These are phyloP conservation scores for Hyaloscypha hepaticicola DNA, from an alignment of 495 filamentous ascomycete genomes.

Conservation along the genomic window DNA sequence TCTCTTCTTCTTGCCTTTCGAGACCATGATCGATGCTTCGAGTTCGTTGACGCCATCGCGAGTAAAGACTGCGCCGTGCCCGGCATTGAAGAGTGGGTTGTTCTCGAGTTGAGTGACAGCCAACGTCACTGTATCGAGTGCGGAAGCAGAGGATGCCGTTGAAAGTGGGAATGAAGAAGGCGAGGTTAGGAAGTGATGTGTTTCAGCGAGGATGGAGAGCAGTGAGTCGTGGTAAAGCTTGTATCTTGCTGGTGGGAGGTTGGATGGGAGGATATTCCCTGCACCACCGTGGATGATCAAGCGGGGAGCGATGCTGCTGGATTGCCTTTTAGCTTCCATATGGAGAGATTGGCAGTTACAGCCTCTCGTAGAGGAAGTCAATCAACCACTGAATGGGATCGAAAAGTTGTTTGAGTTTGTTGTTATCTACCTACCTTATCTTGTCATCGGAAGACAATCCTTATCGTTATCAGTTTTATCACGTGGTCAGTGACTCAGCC, in stretches of 20 bases:
- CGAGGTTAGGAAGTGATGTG: conserved; percentile 29
- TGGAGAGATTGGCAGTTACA: not conserved
- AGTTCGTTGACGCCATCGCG: conserved; percentile 79
- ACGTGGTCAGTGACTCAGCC: not conserved
- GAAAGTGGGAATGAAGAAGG: conserved; percentile 19
- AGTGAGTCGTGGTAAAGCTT: conserved; percentile 59
- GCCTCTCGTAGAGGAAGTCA: not conserved
- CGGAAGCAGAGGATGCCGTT: conserved; percentile 28
- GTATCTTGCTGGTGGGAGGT: conserved; percentile 62
- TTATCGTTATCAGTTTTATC: not conserved
- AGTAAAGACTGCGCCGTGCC: conserved; percentile 84
- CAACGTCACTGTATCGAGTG: conserved; percentile 71
- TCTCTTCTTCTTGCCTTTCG: conserved; percentile 67
- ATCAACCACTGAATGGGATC: not conserved
- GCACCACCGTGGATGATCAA: conserved; percentile 76
- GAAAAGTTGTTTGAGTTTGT: not conserved
- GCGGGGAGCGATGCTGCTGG: conserved; percentile 21
- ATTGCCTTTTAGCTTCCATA: not conserved
- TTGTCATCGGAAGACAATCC: not conserved
- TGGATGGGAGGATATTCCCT: conserved; percentile 71
- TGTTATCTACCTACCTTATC: conserved; percentile 3
- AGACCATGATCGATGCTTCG: conserved; percentile 90
- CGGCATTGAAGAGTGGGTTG: conserved; percentile 81
- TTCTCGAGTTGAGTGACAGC: conserved; percentile 80
- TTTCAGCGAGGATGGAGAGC: conserved; percentile 49